Base-by-base conservation (phyloP, 768 basidiomycete species). In the Chalciporus piperatus region DNA sequence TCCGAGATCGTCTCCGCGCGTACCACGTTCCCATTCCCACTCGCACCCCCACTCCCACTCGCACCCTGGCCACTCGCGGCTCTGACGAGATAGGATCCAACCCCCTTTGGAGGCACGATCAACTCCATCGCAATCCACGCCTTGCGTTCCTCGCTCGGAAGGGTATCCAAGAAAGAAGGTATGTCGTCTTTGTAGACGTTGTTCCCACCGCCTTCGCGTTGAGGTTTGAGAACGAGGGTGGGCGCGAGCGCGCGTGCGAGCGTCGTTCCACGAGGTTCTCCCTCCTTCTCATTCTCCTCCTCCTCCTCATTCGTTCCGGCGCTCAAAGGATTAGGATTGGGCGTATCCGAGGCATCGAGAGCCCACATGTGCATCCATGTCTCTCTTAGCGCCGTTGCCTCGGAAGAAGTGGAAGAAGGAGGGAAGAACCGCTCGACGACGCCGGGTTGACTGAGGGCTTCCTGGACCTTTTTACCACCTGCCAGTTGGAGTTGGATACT, bases 61-160 rank as follows among this genome's bases (percentile, higher is more conserved):
- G 16, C 20, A 17, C 22, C 39, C 22, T 22, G 2, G 3, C 61
- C 64, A 1, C 87, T 16, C 22, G 14, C 87, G 7, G 90, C 83
- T 30, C 88, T 82, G 19, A 97, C 76, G 38, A 99, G 80, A 66
- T 88, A 86, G 55, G 87, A 89, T 7, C 80, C 75, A 13, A 82
- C 60, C 3, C 81, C 80, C 25, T 74, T 65, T 0, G 95, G 95
- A 1, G 93, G 85, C 17, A 75, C 72, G 55, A 99, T 99, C 59
- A 98, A 73, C 54, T 88, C 85, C 96, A 98, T 98, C 28, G 95
- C 89, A 48, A 98, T 93, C 90, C 96, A 99, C 2, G 89, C 93
- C 56, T 82, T 78, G 8, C 85, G 79, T 61, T 90, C 89, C 47
- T 73, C 63, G 2, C 60, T 67, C 0, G 79, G 78, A 3, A 98